Percentiles rank a stretch among this genome's conserved stretches.
phyloP scores from a whole-genome alignment of 306 rosid genomes.

The Dalbergia cultrata region DNA sequence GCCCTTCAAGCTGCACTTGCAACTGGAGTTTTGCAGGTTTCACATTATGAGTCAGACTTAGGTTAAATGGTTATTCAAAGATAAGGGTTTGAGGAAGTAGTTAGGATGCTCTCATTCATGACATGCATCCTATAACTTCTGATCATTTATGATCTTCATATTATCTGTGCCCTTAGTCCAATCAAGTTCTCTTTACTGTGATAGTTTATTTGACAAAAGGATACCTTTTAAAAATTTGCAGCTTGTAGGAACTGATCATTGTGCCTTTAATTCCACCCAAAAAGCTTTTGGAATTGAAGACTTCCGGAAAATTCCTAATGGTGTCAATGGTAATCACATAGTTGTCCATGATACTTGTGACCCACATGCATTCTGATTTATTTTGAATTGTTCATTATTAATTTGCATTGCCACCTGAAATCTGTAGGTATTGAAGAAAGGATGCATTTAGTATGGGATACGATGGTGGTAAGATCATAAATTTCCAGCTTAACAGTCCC shows the following conservation, averaged over 20 bases:
- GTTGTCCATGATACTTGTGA: slow-evolving; percentile 19
- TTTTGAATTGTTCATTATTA: slow-evolving; percentile 40
- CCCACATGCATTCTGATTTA: slow-evolving; percentile 35
- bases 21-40: slow-evolving; percentile 86
- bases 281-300: slow-evolving; percentile 88
- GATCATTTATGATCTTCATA: slow-evolving; percentile 9
- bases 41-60: slow-evolving; percentile 29
- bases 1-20: slow-evolving; percentile 97
- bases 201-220: slow-evolving; percentile 34
- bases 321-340: slow-evolving; percentile 83
- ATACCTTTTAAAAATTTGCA: slow-evolving; percentile 56
- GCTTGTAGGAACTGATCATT: slow-evolving; percentile 97
- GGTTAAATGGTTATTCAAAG: slow-evolving; percentile 21
- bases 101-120: slow-evolving; percentile 38
- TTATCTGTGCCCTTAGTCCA: background rate
- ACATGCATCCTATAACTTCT: slow-evolving; percentile 5
- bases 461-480: slow-evolving; percentile 83
- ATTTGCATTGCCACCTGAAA: slow-evolving; percentile 42
- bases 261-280: slow-evolving; percentile 85
- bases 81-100: slow-evolving; percentile 28
- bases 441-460: slow-evolving; percentile 95
- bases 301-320: slow-evolving; percentile 93
- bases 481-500: slow-evolving; percentile 30
- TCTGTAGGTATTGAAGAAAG: slow-evolving; percentile 90
- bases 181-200: slow-evolving; percentile 24